phyloP scores from a whole-genome alignment of 106 monocot species.

The Dioscorea dumetorum region DNA sequence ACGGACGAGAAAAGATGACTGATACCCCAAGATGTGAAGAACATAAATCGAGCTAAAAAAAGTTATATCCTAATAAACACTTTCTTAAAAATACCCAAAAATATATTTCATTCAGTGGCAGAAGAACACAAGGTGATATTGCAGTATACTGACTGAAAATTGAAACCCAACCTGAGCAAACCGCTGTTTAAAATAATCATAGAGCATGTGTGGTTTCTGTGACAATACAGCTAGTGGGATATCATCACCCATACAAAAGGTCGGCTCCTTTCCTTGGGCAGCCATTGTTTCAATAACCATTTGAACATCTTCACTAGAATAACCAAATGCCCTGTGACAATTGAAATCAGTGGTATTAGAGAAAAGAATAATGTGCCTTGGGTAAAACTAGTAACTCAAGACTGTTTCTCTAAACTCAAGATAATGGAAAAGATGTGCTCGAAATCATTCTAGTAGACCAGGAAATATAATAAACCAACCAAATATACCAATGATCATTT shows the following conservation, averaged over 20 bases:
- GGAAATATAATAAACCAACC: too few species aligned
- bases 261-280: slow-evolving; percentile 97
- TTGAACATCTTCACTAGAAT: slow-evolving; percentile 98
- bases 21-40: too few species aligned
- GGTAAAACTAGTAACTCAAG: too few species aligned
- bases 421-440: too few species aligned
- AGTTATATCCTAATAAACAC: background rate
- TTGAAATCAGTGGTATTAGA: background rate
- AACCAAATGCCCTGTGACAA: slow-evolving; percentile 78
- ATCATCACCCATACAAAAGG: slow-evolving; percentile 99
- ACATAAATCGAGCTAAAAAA: too few species aligned
- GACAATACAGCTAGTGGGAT: slow-evolving; percentile 87
- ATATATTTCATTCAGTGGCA: background rate
- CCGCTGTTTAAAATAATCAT: slow-evolving; percentile 97
- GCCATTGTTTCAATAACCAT: slow-evolving; percentile 99
- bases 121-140: background rate
- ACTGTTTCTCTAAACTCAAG: too few species aligned
- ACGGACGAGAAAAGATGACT: background rate
- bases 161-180: slow-evolving; percentile 77
- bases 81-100: background rate
- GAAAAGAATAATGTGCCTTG: background rate
- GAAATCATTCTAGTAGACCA: too few species aligned
- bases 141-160: background rate
- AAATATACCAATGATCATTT: too few species aligned
- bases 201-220: slow-evolving; percentile 85